phyloP scores from a whole-genome alignment of 2,329 filamentous ascomycete genomes.

The Exophiala sp. region DNA sequence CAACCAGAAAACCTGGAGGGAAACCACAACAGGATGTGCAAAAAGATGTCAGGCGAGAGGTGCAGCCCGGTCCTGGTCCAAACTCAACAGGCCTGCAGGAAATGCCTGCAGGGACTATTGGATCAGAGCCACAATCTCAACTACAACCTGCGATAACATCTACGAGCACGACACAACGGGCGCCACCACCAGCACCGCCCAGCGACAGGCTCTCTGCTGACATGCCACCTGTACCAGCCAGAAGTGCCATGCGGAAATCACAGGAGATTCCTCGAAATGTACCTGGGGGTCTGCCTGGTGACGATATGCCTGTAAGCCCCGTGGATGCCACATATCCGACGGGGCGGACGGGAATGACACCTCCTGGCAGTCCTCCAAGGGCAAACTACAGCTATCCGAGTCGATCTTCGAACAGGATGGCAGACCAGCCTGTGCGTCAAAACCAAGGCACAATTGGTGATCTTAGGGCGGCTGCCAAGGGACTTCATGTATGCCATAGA shows the following conservation, averaged over 20 bases:
- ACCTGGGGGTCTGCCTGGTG: background rate
- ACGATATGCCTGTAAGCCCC: slow-evolving; percentile 19
- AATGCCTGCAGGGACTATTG: slow-evolving; percentile 9
- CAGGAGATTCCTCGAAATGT: slow-evolving; percentile 13
- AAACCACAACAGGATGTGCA: slow-evolving; percentile 25
- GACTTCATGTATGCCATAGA: slow-evolving; percentile 22
- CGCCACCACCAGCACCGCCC: background rate
- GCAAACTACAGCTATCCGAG: slow-evolving; percentile 27
- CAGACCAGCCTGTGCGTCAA: slow-evolving; percentile 19
- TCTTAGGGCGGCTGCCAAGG: slow-evolving; percentile 24
- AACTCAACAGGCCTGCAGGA: slow-evolving; percentile 8
- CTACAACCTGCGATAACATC: slow-evolving; percentile 6
- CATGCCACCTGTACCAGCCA: slow-evolving; percentile 17
- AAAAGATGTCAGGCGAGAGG: slow-evolving; percentile 16
- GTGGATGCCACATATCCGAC: slow-evolving; percentile 11
- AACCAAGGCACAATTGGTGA: slow-evolving; percentile 24
- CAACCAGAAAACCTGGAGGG: slow-evolving; percentile 23
- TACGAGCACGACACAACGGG: slow-evolving; percentile 12
- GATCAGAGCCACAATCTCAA: background rate
- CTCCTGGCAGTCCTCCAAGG: slow-evolving; percentile 17
- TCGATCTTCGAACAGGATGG: slow-evolving; percentile 17
- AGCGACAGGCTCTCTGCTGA: slow-evolving; percentile 10
- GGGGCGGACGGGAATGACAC: slow-evolving; percentile 12
- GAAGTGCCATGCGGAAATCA: slow-evolving; percentile 21
- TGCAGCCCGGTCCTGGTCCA: slow-evolving; percentile 8